Percentiles rank a stretch among this genome's conserved stretches.
These are phyloP conservation scores for Thermothielavioides terrestris DNA, from an alignment of 495 filamentous ascomycete species.

Conservation along the genomic window DNA sequence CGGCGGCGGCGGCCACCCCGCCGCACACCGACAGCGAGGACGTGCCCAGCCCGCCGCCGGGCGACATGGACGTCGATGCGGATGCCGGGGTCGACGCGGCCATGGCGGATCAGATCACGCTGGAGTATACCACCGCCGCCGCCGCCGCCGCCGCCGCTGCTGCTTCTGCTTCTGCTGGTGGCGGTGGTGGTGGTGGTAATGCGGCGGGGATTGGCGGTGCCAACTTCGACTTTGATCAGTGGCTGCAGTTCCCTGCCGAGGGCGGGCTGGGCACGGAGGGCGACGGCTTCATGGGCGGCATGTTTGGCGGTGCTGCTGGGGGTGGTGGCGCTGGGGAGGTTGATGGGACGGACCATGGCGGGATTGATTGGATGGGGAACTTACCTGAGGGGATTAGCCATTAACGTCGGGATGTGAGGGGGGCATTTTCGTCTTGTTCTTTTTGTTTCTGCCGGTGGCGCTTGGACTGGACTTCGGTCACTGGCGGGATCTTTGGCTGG, in stretches of 20 bases:
- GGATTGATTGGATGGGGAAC: background rate
- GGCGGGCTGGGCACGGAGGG: conserved; percentile 16
- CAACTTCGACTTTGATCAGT: conserved; percentile 38
- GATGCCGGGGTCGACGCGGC: background rate
- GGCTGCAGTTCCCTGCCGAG: conserved; percentile 36
- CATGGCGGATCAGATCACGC: conserved; percentile 2
- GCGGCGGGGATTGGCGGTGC: background rate
- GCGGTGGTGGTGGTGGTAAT: background rate
- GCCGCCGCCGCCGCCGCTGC: background rate
- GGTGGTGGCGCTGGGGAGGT: background rate
- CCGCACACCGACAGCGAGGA: conserved; percentile 18
- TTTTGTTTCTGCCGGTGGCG: background rate
- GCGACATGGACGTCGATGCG: conserved; percentile 15
- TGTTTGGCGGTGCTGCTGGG: conserved; percentile 5
- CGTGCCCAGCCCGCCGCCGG: conserved; percentile 20
- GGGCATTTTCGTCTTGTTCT: background rate
- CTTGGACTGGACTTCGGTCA: background rate
- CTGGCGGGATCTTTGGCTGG: background rate
- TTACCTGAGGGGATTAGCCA: conserved; percentile 1
- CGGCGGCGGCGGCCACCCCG: conserved; percentile 1
- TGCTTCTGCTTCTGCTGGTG: background rate
- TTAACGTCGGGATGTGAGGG: no score
- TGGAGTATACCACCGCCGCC: background rate
- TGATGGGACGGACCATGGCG: background rate
- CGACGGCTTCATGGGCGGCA: conserved; percentile 18